Evolutionary conservation across 108 stramenopile species (phyloP).

Genomic region (Cylindrotheca fusiformis): DNA sequence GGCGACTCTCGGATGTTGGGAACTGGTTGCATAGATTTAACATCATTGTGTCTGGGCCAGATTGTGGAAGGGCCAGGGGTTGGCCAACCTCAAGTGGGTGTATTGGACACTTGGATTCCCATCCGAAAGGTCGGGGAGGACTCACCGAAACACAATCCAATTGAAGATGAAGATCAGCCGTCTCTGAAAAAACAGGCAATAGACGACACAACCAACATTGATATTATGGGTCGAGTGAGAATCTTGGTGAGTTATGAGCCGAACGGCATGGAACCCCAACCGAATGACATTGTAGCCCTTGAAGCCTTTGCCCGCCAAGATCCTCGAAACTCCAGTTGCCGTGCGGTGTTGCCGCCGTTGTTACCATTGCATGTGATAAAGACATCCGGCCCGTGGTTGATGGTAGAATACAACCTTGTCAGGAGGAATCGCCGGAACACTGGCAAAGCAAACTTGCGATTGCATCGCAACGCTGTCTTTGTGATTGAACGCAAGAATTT

Average conservation of each 20-base stretch:
- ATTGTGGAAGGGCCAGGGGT: constrained; percentile 21
- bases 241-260: constrained; percentile 74
- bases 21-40: constrained; percentile 60
- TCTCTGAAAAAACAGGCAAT: neutral
- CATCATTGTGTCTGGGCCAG: constrained; percentile 62
- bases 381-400: constrained; percentile 41
- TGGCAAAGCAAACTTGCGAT: constrained; percentile 34
- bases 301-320: constrained; percentile 81
- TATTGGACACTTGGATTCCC: constrained; percentile 70
- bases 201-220: neutral
- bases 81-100: constrained; percentile 42
- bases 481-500: constrained; percentile 82
- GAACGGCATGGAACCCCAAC: constrained; percentile 68
- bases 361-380: constrained; percentile 65
- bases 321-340: constrained; percentile 24
- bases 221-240: constrained; percentile 51
- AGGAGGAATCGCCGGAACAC: constrained; percentile 9
- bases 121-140: constrained; percentile 23
- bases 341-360: constrained; percentile 60
- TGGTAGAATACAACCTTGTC: constrained; percentile 41
- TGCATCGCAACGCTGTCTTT: constrained; percentile 82
- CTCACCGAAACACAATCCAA: constrained; percentile 2
- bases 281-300: constrained; percentile 70
- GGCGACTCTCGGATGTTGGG: constrained; percentile 64
- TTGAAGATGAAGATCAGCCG: constrained; percentile 1